Base-by-base conservation (phyloP, 208 protist species). In the Trichomonas vaginalis region DNA sequence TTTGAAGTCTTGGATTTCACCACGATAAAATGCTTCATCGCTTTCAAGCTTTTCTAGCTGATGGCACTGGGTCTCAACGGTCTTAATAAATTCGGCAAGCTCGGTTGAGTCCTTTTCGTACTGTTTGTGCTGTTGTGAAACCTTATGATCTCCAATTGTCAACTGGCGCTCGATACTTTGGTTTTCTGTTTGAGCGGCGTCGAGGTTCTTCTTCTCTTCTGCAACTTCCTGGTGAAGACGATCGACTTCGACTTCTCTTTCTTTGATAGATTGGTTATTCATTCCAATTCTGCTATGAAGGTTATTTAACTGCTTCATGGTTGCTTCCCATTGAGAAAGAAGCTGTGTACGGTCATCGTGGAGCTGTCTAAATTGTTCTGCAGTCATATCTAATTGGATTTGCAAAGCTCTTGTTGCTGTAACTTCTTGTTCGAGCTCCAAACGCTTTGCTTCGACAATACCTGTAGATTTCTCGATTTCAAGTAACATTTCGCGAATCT, bases 331-430 rank as follows among this genome's bases (percentile, higher is more conserved):
- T 80, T 80, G 46, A n/a, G 37, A 17, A n/a, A 95, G 42, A 14
- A 95, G 23, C 39, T 70, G 49, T 8, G 51, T 40, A 82, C 92
- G 37, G 27, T 95, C 92, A 32, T 95, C 49, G 35, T 95, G 92
- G 9, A 95, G 21, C 23, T 80, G 79, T 39, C 51, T 32, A 70
- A 95, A 95, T 95, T 95, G 49, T 40, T 95, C 92, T 32, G 92
- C 92, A n/a, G 92, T 79, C 35, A 48, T 95, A 79, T 95, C 92
- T 35, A 95, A 49, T 37, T 95, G n/a, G 45, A 95, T 80, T 80
- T 95, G 92, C 32, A 95, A 27, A 37, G 92, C 47, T 79, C 51
- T 14, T 46, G 92, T 95, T 39, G 47, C 42, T n/a, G 92, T 80
- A 47, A 95, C 51, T 70, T 95, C 92, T 47, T 95, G 47, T 37